These are phyloP conservation scores for Monoraphidium neglectum DNA, from an alignment of 139 green algal genomes.

Conservation along the genomic window DNA sequence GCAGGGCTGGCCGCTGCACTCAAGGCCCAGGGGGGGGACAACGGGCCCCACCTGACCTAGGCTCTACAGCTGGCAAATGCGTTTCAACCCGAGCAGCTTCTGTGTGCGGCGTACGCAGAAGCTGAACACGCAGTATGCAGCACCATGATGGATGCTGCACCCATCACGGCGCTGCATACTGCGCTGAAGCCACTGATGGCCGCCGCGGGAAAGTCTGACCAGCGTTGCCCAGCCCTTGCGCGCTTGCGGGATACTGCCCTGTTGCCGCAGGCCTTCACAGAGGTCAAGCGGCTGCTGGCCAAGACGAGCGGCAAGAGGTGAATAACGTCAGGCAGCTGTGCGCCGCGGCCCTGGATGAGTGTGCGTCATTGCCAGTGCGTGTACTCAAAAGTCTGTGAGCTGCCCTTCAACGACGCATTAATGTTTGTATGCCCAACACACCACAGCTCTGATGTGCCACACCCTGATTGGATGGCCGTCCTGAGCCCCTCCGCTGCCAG, in stretches of 20 bases:
- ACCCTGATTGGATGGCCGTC: too few relatives aligned
- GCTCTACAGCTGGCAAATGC: not conserved
- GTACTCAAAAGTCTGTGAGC: not conserved
- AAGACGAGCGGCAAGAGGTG: constrained; percentile 69
- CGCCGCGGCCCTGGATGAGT: too few relatives aligned
- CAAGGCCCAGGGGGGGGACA: too few relatives aligned
- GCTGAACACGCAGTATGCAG: not conserved
- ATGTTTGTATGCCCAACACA: not conserved
- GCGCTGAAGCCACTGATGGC: not conserved
- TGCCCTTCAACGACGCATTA: not conserved
- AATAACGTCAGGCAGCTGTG: too few relatives aligned
- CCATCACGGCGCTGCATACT: not conserved
- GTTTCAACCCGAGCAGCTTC: not conserved
- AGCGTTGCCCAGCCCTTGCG: not conserved
- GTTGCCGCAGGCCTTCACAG: constrained; percentile 66
- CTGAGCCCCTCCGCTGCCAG: not conserved
- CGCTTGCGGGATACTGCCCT: too few relatives aligned
- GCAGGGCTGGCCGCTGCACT: too few relatives aligned
- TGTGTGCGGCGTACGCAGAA: not conserved
- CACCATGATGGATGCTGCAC: not conserved
- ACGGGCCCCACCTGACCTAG: too few relatives aligned
- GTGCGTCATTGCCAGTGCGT: not conserved
- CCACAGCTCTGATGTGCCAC: not conserved
- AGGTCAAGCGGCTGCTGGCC: constrained; percentile 67
- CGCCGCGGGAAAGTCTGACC: not conserved